These are phyloP conservation scores for Sugiyamaella xylanicola DNA, from an alignment of 1,139 yeast species.

Conservation along the genomic window DNA sequence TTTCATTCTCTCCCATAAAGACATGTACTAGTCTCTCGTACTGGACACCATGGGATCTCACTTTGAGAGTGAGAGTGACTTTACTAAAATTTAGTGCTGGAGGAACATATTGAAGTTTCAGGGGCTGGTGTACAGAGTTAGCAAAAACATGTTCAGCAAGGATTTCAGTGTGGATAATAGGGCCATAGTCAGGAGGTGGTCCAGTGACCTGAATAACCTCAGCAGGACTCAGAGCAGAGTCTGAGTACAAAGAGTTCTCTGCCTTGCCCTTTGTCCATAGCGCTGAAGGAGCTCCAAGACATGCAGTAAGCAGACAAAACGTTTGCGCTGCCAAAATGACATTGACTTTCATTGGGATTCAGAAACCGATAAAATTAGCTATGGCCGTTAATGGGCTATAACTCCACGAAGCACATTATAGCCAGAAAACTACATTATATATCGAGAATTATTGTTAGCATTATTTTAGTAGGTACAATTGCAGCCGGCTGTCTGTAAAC, in stretches of 20 bases:
- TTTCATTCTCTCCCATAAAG: slow-evolving; percentile 62
- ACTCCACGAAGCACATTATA: neutral
- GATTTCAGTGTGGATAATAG: slow-evolving; percentile 31
- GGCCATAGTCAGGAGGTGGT: slow-evolving; percentile 16
- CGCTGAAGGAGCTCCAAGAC: slow-evolving; percentile 3
- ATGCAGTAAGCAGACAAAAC: slow-evolving; percentile 3
- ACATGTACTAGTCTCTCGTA: slow-evolving; percentile 76
- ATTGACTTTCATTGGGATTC: slow-evolving; percentile 2
- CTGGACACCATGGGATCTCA: slow-evolving; percentile 66
- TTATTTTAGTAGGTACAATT: neutral
- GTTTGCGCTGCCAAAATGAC: neutral
- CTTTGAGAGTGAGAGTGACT: slow-evolving; percentile 63
- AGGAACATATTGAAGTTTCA: slow-evolving; percentile 46
- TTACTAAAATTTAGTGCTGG: slow-evolving; percentile 54
- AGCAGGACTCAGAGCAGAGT: slow-evolving; percentile 9
- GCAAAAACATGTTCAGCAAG: slow-evolving; percentile 54
- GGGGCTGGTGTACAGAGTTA: slow-evolving; percentile 63
- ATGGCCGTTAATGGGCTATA: too few relatives aligned
- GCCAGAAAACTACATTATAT: neutral
- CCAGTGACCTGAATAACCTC: slow-evolving; percentile 17
- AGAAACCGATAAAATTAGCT: too few relatives aligned
- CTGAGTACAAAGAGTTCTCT: slow-evolving; percentile 6
- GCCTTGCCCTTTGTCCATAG: slow-evolving; percentile 7
- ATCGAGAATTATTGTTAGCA: neutral
- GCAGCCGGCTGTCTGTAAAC: neutral